Base-by-base conservation (phyloP, 495 filamentous ascomycete species). In the Annulohypoxylon maeteangense region DNA sequence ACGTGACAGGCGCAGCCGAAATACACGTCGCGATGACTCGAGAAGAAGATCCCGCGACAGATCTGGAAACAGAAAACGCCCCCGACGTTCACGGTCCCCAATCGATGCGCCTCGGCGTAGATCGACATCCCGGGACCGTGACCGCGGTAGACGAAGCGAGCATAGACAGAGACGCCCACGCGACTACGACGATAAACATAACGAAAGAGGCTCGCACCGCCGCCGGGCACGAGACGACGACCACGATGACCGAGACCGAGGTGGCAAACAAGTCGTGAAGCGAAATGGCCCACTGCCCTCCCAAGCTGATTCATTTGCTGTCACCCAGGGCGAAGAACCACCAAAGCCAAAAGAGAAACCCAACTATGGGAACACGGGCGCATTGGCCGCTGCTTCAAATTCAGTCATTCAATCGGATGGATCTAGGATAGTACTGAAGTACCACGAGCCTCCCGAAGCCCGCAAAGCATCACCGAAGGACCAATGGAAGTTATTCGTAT, bases 391-490 rank as follows among this genome's bases (percentile, higher is more conserved):
- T 7, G 93, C 93, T 71, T 93, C 93, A 48, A 98, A 98, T 77
- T 91, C 93, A 1, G 84, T 97, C 6, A 78, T 86, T 55, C 83
- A 87, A 66, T 89, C 89, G n/a, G 85, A 89, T 74, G 89, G 88
- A 23, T 86, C 84, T 31, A 81, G 84, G 2, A 87, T 96, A 48
- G 90, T 93, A 2, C 83, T 99, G 20, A 98, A 98, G 83, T 98
- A 99, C 82, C 90, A 97, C 79, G 95, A 99, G 80, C 95, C 95
- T 4, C 84, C 93, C 18, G 95, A 98, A 81, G 91, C 94, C 20
- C 92, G 95, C 61, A 96, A 97, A 62, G 92, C 95, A 0, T 87
- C 95, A 0, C 73, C 90, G 0, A 90, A 90, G 50, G 88, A 93
- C 70, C 82, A 87, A 34, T 98, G 94, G 93, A 91, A 92, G 42